phyloP scores from a whole-genome alignment of 176 grass and related monocot genomes.

The Cenchrus americanus region DNA sequence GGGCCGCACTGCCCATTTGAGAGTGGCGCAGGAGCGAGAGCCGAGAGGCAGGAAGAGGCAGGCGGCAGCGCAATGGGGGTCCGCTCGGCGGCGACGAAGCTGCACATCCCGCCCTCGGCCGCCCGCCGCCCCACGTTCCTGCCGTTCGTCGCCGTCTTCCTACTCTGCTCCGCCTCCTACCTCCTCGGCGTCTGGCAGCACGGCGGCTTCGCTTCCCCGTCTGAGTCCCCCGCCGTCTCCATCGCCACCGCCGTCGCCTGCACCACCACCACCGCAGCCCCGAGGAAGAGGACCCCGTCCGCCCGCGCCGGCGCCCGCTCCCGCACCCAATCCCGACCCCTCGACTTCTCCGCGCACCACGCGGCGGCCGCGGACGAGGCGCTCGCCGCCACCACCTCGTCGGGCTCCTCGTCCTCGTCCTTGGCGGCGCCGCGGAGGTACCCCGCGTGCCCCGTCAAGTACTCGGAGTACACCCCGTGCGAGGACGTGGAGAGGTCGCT shows the following conservation, averaged over 20 bases:
- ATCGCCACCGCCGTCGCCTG: conserved; percentile 40
- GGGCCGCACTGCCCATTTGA: background rate
- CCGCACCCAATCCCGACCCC: background rate
- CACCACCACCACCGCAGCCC: background rate
- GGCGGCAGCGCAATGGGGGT: conserved; percentile 40
- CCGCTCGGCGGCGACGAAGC: conserved; percentile 59
- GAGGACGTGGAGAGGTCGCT: conserved; percentile 85
- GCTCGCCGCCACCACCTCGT: background rate
- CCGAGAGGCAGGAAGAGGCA: background rate
- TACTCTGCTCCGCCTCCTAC: conserved; percentile 67
- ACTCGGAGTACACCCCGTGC: conserved; percentile 94
- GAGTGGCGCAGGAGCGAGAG: background rate
- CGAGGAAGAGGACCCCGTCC: background rate
- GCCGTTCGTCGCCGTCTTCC: conserved; percentile 38
- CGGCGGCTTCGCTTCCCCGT: conserved; percentile 44
- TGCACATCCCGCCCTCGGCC: conserved; percentile 48
- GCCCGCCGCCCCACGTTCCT: conserved; percentile 39
- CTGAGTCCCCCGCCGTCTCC: conserved; percentile 33
- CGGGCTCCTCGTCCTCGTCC: background rate
- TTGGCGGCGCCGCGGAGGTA: conserved; percentile 38
- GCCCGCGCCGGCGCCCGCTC: background rate
- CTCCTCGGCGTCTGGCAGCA: conserved; percentile 64
- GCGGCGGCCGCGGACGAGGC: background rate
- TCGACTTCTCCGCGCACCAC: conserved; percentile 53
- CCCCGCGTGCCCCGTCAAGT: conserved; percentile 59